Percentiles rank a stretch among this genome's conserved stretches.
Evolutionary conservation across 2,329 filamentous ascomycete species (phyloP).

Genomic region (Ophiocordyceps camponoti-saundersi): DNA sequence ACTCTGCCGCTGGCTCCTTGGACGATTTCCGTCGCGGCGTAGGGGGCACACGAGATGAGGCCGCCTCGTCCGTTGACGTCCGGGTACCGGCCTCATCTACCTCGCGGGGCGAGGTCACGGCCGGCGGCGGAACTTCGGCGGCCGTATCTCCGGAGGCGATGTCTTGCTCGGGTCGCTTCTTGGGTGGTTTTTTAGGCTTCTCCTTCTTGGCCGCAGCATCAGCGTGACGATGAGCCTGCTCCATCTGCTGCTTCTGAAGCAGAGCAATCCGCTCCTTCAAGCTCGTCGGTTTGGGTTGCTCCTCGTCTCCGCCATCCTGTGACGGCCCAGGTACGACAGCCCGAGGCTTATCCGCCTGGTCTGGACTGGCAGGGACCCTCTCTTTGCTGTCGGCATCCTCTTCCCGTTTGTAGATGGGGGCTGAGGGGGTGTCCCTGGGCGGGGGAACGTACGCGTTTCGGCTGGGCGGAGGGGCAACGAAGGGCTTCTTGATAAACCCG

Average conservation of each 20-base stretch:
- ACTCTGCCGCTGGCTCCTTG: constrained; percentile 23
- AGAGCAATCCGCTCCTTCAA: constrained; percentile 91
- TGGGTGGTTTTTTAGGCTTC: constrained; percentile 63
- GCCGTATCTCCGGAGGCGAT: background rate
- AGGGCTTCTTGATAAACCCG: constrained; percentile 88
- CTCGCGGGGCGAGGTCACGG: constrained; percentile 25
- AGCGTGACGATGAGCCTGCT: constrained; percentile 69
- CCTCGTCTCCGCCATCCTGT: constrained; percentile 43
- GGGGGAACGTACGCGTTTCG: constrained; percentile 80
- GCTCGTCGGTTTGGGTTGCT: constrained; percentile 80
- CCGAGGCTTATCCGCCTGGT: constrained; percentile 53
- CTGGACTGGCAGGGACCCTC: constrained; percentile 45
- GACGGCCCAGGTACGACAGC: constrained; percentile 26
- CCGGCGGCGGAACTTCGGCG: constrained; percentile 5
- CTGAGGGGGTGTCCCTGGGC: constrained; percentile 48
- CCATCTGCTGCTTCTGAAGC: constrained; percentile 82
- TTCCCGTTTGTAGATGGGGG: constrained; percentile 69
- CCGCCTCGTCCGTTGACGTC: constrained; percentile 30
- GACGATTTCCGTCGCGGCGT: constrained; percentile 36
- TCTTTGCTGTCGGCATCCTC: constrained; percentile 64
- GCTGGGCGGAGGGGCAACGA: constrained; percentile 86
- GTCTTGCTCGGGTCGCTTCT: constrained; percentile 39
- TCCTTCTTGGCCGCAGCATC: constrained; percentile 69
- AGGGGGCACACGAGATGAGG: constrained; percentile 18
- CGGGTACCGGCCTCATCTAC: constrained; percentile 29